Evolutionary conservation across 495 filamentous ascomycete genomes (phyloP), one percentile per base, ranked within the genome.

Genomic region (Hypoxylon subgilvum): DNA sequence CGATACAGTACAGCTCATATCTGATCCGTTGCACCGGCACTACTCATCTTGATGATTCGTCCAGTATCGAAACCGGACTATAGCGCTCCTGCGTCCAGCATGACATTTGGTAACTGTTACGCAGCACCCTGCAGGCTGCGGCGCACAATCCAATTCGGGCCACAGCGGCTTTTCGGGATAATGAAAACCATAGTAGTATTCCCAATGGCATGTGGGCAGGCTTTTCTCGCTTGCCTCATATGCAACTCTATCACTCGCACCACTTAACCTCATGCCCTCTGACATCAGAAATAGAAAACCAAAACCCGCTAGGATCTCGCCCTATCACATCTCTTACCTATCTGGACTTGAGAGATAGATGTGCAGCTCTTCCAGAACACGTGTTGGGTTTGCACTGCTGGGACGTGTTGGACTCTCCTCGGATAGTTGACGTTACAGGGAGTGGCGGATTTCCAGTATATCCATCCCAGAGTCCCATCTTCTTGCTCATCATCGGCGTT

Each of bases 121-220:
- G 61, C 53, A 58, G 43, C 36, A 39, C 53, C 54, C 49, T 58
- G 61, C 54, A 58, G 39, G 48, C 61, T 57, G 53, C 49, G 50
- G 49, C 42, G 40, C 43, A 18, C 48, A 53, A 63, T 49, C 61
- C 36, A 53, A 21, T 53, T 49, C 48, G 52, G 60, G 28, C 47
- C 60, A 63, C 52, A 42, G 52, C 60, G 60, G 60, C 47, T 63
- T 43, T 50, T 63, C 60, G 60, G 54, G 44, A 63, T 49, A 63
- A 63, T 53, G 49, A 52, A 57, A 46, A 43, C 30, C n/a, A n/a
- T n/a, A n/a, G n/a, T n/a, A n/a, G 54, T 45, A 38, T 52, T 43
- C 42, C 49, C 36, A 23, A 18, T 58, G 43, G 31, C 53, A 57
- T 57, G 59, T 49, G 60, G 60, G 36, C n/a, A n/a, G n/a, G n/a